Evolutionary conservation across 2,329 filamentous ascomycete genomes (phyloP), one percentile per base, ranked within the genome.

Genomic region (Alternaria sp.): DNA sequence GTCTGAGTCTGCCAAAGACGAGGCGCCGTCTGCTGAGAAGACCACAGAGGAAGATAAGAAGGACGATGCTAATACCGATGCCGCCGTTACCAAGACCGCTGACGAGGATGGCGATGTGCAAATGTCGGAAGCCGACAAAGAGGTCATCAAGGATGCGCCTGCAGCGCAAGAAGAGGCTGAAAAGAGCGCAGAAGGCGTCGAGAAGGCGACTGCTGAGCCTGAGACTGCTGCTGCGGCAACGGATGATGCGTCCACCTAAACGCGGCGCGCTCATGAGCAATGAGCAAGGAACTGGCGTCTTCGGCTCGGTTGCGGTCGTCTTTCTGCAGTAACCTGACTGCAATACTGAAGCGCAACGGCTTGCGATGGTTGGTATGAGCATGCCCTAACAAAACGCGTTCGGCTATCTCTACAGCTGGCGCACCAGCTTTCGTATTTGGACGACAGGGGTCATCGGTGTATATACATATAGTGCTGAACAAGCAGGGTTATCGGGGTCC

Each of bases 11-110:
- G 56, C 63, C 6, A 71, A 73, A 57, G 68, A 68, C 3, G 69
- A 69, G 10, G 62, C 54, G 32, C 36, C 78, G 47, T 79, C 79
- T 26, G 77, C 81, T 54, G 72, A 77, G 51, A 80, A 83, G 63
- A 74, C 73, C 45, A 40, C 49, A 36, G 71, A 75, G 51, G 69
- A 72, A 4, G 63, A 67, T 19, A 56, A 67, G 43, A 73, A 74
- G 51, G 67, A 69, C 1, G 67, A 71, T n/a, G 49, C 74, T 23
- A 73, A 77, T 4, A 51, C 67, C 43, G 69, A 70, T 15, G 23
- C 67, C 21, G 63, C 73, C 44, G 58, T 63, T 25, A 55, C 62
- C 5, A 77, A 74, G 57, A 40, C 65, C 10, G 59, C 68, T 5
- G 72, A 73, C 40, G 62, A 47, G 17, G 71, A 74, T 43, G 73